Base-by-base conservation (phyloP, 768 basidiomycete species). In the Podaxis rugospora region DNA sequence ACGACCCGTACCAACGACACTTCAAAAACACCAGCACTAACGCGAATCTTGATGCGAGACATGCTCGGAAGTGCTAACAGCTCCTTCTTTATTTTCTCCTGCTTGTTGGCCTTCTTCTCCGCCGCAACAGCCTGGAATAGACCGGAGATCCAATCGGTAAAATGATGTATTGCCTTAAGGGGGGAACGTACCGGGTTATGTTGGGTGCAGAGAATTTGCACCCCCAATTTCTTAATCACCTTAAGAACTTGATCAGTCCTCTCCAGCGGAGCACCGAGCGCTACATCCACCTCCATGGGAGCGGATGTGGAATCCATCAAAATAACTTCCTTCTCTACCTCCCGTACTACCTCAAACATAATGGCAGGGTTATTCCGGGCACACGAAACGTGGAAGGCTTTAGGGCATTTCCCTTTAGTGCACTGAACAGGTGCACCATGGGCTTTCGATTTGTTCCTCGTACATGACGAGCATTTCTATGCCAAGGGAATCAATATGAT, bases 311-410 rank as follows among this genome's bases (percentile, higher is more conserved):
- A 62, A 42, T 85, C 86, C 47, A 87, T 65, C 37, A 92, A 71
- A 13, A 93, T 81, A 4, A 93, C 90, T 65, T 93, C 89, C 74
- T 92, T 92, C 74, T 92, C 88, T 0, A 92, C 83, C 66, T 90
- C 88, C 52, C 80, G 76, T n/a, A 87, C 51, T 36, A 90, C 78
- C 1, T 71, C 73, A 66, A 87, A 93, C 23, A 84, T 75, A 46
- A 92, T 80, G 9, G 75, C 74, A 10, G 71, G 73, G 1, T 85
- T 84, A 18, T 84, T 80, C 44, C 80, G 76, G 0, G 97, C 96
- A 71, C 97, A 99, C 2, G 87, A 89, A 28, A 97, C 89, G 68
- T 98, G 96, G 75, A 93, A 97, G 0, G 95, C 92, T 69, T 90
- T 92, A 10, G 91, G 81, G 67, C 95, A 98, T 75, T 95, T 96